Percentiles rank a stretch among this genome's conserved stretches.
phyloP scores from a whole-genome alignment of 2,329 filamentous ascomycete species.

The Plectosphaerella cucumerina region DNA sequence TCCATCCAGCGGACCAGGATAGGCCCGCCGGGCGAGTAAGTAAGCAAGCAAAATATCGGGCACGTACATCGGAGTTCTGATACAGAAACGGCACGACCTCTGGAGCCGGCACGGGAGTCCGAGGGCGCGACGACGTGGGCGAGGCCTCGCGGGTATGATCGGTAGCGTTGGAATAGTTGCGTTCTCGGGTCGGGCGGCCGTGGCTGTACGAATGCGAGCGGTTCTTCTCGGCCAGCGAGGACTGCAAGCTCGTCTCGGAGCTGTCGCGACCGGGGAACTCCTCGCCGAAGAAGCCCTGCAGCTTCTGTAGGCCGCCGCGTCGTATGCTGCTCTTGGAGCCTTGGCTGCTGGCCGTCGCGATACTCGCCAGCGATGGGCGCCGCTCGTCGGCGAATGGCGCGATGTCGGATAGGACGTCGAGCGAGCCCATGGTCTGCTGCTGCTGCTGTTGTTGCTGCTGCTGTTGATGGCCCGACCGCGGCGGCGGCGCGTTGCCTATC shows the following conservation, averaged over 20 bases:
- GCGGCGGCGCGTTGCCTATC: slow-evolving; percentile 12
- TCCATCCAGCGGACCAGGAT: no score
- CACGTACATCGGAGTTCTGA: slow-evolving; percentile 73
- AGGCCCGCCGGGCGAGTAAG: no score
- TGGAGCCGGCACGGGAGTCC: slow-evolving; percentile 81
- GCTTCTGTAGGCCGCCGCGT: slow-evolving; percentile 71
- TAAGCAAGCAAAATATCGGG: background rate
- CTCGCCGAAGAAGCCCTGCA: slow-evolving; percentile 90
- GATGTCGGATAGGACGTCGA: slow-evolving; percentile 38
- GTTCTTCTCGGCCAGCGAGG: slow-evolving; percentile 46
- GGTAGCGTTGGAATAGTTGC: slow-evolving; percentile 75
- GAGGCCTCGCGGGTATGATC: slow-evolving; percentile 72
- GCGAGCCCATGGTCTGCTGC: background rate
- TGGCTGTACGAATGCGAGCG: slow-evolving; percentile 61
- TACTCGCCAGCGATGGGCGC: slow-evolving; percentile 82
- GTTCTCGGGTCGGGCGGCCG: slow-evolving; percentile 53
- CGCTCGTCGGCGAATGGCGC: slow-evolving; percentile 67
- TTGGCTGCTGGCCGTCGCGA: slow-evolving; percentile 79
- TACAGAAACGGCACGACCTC: slow-evolving; percentile 98
- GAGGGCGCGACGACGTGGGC: slow-evolving; percentile 70
- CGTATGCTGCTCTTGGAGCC: slow-evolving; percentile 72
- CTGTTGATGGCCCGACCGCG: slow-evolving; percentile 26
- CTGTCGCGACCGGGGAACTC: slow-evolving; percentile 73
- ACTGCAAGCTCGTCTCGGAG: slow-evolving; percentile 64
- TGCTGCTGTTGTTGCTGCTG: slow-evolving; percentile 40